Percentiles rank a stretch among this genome's conserved stretches.
Conservation (phyloP, 352 stramenopile species). For the Phytophthora macrochlamydospora region DNA sequence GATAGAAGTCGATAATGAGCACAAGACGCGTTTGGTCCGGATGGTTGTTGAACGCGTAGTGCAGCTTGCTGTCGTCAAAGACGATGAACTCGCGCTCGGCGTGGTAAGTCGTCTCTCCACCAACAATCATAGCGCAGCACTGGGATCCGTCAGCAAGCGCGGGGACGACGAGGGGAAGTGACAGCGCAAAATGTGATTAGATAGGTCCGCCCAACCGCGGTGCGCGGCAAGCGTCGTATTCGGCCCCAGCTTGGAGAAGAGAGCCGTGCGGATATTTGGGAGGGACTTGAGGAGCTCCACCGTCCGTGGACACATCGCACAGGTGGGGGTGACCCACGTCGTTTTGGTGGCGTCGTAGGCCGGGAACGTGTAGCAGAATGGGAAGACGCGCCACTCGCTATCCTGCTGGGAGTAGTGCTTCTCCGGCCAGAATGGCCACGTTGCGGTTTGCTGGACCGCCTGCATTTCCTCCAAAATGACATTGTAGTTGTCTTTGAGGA, state of each 20-base stretch:
- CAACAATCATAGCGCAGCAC: slow-evolving; percentile 83
- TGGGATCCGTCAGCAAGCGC: slow-evolving; percentile 51
- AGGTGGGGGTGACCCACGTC: slow-evolving; percentile 81
- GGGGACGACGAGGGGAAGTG: slow-evolving; percentile 78
- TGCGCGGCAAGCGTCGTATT: slow-evolving; percentile 76
- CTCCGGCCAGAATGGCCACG: slow-evolving; percentile 87
- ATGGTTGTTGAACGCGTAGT: slow-evolving; percentile 88
- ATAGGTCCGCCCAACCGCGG: slow-evolving; percentile 88
- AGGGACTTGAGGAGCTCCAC: slow-evolving; percentile 66
- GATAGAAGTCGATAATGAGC: slow-evolving; percentile 90
- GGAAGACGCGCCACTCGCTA: slow-evolving; percentile 87
- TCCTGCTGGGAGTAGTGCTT: slow-evolving; percentile 80
- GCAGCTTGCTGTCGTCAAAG: slow-evolving; percentile 93
- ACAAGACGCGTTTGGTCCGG: slow-evolving; percentile 68
- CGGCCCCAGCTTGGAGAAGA: slow-evolving; percentile 91
- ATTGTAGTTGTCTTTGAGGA: slow-evolving; percentile 70
- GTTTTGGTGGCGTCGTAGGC: slow-evolving; percentile 85
- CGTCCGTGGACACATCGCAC: slow-evolving; percentile 79
- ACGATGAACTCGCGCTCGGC: slow-evolving; percentile 82
- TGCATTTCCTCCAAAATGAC: slow-evolving; percentile 84
- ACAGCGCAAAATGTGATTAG: slow-evolving; percentile 88
- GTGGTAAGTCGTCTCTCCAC: slow-evolving; percentile 72
- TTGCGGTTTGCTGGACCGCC: slow-evolving; percentile 51
- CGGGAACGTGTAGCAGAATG: slow-evolving; percentile 92
- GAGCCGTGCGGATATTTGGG: slow-evolving; percentile 77